phyloP scores from a whole-genome alignment of 306 rosid genomes.

The Glycyrrhiza uralensis region DNA sequence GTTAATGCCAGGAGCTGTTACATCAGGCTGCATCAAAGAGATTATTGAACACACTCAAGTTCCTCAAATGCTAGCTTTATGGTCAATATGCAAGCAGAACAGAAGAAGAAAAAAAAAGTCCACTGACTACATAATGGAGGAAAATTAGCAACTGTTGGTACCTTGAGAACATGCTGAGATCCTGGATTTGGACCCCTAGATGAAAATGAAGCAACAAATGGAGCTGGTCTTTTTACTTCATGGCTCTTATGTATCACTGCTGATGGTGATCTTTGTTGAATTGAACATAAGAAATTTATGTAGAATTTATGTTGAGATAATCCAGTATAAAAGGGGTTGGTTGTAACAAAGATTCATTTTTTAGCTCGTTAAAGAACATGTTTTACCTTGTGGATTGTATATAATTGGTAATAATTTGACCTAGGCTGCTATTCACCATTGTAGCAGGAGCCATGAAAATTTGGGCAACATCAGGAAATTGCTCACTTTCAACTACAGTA shows the following conservation, averaged over 20 bases:
- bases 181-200: constrained; percentile 81
- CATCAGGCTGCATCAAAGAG: constrained; percentile 63
- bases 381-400: constrained; percentile 61
- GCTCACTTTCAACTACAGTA: constrained; percentile 44
- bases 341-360: background rate
- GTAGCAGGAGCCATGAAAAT: constrained; percentile 80
- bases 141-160: constrained; percentile 20
- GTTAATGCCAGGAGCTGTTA: constrained; percentile 81
- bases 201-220: constrained; percentile 79
- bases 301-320: background rate
- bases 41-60: background rate
- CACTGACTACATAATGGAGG: background rate
- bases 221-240: constrained; percentile 47
- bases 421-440: constrained; percentile 47
- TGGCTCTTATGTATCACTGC: constrained; percentile 63
- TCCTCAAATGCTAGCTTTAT: background rate
- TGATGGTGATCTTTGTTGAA: constrained; percentile 52
- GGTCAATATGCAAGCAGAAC: background rate
- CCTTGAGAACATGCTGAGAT: constrained; percentile 69
- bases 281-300: constrained; percentile 21
- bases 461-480: constrained; percentile 47
- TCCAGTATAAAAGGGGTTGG: background rate
- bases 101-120: background rate
- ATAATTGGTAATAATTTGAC: constrained; percentile 41
- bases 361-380: background rate